Evolutionary conservation across 1,139 yeast species (phyloP).

Genomic region (Suhomyces choctaworum): DNA sequence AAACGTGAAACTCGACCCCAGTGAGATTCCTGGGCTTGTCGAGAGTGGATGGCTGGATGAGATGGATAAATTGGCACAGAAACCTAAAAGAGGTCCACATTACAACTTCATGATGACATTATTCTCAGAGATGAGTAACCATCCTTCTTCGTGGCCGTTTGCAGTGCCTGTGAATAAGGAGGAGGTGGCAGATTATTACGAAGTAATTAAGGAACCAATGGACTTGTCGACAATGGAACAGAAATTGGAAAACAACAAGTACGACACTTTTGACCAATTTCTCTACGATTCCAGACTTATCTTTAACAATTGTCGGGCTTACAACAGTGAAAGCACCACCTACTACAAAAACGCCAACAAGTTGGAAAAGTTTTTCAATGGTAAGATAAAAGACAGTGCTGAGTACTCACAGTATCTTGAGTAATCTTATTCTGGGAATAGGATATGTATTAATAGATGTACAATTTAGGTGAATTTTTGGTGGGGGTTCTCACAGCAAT

Average conservation of each 20-base stretch:
- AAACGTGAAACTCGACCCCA: constrained; percentile 55
- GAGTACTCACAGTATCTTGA: constrained; percentile 57
- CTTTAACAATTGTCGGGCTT: constrained; percentile 86
- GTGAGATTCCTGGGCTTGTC: constrained; percentile 78
- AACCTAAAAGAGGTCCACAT: constrained; percentile 94
- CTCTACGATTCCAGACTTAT: constrained; percentile 83
- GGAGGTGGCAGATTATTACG: constrained; percentile 95
- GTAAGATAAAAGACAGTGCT: constrained; percentile 79
- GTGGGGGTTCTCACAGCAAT: too few species aligned
- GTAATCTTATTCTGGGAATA: constrained; percentile 13
- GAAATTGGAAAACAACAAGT: constrained; percentile 87
- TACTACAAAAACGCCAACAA: constrained; percentile 89
- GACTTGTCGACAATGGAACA: constrained; percentile 94
- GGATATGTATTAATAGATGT: constrained; percentile 4
- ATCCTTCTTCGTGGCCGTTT: constrained; percentile 99
- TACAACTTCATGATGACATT: constrained; percentile 90
- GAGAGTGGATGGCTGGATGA: constrained; percentile 99
- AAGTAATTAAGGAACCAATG: constrained; percentile 98
- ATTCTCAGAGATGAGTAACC: constrained; percentile 84
- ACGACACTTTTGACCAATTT: constrained; percentile 87
- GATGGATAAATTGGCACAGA: constrained; percentile 94
- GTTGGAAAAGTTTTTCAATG: constrained; percentile 81
- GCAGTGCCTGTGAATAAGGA: constrained; percentile 88
- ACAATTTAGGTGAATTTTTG: neutral
- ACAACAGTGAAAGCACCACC: constrained; percentile 87